Base-by-base conservation (phyloP, 2,329 filamentous ascomycete genomes). In the Arachnopeziza araneosa region DNA sequence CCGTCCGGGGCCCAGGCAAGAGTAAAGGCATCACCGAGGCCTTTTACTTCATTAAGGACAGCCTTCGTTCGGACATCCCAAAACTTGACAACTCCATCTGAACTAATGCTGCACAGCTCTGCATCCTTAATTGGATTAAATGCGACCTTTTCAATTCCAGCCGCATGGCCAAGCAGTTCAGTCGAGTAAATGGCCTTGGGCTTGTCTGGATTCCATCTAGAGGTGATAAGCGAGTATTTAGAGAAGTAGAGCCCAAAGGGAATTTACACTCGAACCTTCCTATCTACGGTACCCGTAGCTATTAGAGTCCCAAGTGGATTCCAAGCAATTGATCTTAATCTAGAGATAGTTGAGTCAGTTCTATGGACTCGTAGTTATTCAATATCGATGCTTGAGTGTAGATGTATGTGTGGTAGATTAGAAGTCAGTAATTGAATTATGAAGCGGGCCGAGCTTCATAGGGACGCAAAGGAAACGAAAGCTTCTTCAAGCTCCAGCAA, bases 301-400 rank as follows among this genome's bases (percentile, higher is more conserved):
- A 98, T 86, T 61, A 95, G 79, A 9, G 85, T 89, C 36, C 93
- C 92, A 0, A 90, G 79, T 0, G 93, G 90, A 66, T 93, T 96
- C 93, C 93, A 98, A 49, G 90, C 87, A 66, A 98, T 87, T 1
- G 89, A 88, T 50, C 90, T 86, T 59, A 96, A 80, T 64, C 88
- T 91, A 50, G 36, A 22, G 54, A 12, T 14, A 44, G 12, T 12
- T 44, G 36, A 44, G 36, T 44, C 12, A 44, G 36, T 44, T 14
- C 36, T 44, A 44, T 44, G 36, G 17, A 44, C 12, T 19, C 12
- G 4, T 19, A 44, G 36, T 12, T 12, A 44, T 14, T 44, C 36
- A 19, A 19, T 44, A 14, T 7, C 14, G 7, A 32, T 32, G 30
- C 7, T 32, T 32, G 7, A 32, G 14, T 32, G 30, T 7, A 32